phyloP scores from a whole-genome alignment of 2,329 filamentous ascomycete species.

The Lachnellula hyalina region DNA sequence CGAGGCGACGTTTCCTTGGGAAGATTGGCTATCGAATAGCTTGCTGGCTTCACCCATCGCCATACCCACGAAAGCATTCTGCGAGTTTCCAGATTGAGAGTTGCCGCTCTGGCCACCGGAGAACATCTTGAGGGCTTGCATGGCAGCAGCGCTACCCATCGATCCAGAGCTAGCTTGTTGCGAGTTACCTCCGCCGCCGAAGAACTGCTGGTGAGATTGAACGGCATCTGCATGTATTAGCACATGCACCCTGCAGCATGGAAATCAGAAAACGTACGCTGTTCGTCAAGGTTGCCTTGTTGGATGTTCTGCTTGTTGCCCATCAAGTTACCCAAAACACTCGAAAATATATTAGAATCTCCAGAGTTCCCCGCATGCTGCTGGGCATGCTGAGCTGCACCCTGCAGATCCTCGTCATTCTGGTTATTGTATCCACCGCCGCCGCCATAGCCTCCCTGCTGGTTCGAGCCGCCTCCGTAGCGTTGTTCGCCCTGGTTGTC shows the following conservation, averaged over 20 bases:
- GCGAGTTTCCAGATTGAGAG: constrained; percentile 45
- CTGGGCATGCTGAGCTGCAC: constrained; percentile 49
- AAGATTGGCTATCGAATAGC: constrained; percentile 56
- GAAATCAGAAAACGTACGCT: constrained; percentile 31
- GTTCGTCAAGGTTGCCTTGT: constrained; percentile 53
- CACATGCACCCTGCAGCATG: not conserved
- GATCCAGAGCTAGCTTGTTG: constrained; percentile 43
- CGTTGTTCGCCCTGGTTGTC: not conserved
- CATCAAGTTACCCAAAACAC: constrained; percentile 48
- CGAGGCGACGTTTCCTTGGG: constrained; percentile 47
- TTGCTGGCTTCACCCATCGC: constrained; percentile 84
- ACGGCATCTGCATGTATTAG: constrained; percentile 51
- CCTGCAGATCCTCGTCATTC: constrained; percentile 45
- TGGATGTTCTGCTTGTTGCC: constrained; percentile 45
- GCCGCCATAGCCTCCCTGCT: constrained; percentile 14
- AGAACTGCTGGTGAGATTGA: constrained; percentile 70
- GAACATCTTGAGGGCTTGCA: constrained; percentile 80
- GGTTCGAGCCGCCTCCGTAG: not conserved
- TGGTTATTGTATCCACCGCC: constrained; percentile 31
- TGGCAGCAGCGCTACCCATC: constrained; percentile 69
- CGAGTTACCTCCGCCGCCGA: constrained; percentile 44
- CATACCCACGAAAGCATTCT: constrained; percentile 77
- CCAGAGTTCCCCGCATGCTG: constrained; percentile 47
- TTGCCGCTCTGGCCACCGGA: constrained; percentile 47
- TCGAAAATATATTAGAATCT: constrained; percentile 47